phyloP scores from a whole-genome alignment of 2,329 filamentous ascomycete genomes.

The Teratosphaeria gauchensis region DNA sequence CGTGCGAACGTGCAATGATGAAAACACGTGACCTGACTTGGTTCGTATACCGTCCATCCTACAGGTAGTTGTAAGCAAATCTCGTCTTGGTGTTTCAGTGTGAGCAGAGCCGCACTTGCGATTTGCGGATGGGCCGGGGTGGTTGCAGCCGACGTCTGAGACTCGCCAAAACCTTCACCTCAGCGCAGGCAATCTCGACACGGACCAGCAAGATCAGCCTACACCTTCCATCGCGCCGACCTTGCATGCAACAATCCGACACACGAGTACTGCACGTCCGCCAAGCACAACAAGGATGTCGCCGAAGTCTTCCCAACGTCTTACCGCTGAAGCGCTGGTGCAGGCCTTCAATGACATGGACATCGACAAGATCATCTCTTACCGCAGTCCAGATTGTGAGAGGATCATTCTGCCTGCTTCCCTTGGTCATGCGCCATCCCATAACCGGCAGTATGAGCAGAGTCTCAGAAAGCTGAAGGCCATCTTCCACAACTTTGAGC shows the following conservation, averaged over 20 bases:
- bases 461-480: slow-evolving; percentile 10
- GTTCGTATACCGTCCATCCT: too few species aligned
- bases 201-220: background rate
- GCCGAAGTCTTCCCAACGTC: background rate
- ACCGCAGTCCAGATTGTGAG: slow-evolving; percentile 18
- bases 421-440: slow-evolving; percentile 11
- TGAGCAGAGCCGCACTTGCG: background rate
- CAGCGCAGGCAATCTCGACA: background rate
- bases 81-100: too few species aligned
- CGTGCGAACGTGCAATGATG: too few species aligned
- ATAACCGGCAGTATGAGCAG: slow-evolving; percentile 12
- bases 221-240: background rate
- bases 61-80: too few species aligned
- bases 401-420: slow-evolving; percentile 21
- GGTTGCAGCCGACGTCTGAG: background rate
- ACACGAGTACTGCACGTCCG: background rate
- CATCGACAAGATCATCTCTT: slow-evolving; percentile 18
- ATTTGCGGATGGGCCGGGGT: too few species aligned
- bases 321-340: slow-evolving; percentile 9
- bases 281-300: background rate
- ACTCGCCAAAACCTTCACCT: background rate
- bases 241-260: background rate
- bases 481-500: slow-evolving; percentile 25
- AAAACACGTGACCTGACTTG: too few species aligned
- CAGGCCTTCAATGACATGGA: slow-evolving; percentile 25